phyloP scores from a whole-genome alignment of 2,329 filamentous ascomycete genomes.

The Ampelomyces quisqualis region DNA sequence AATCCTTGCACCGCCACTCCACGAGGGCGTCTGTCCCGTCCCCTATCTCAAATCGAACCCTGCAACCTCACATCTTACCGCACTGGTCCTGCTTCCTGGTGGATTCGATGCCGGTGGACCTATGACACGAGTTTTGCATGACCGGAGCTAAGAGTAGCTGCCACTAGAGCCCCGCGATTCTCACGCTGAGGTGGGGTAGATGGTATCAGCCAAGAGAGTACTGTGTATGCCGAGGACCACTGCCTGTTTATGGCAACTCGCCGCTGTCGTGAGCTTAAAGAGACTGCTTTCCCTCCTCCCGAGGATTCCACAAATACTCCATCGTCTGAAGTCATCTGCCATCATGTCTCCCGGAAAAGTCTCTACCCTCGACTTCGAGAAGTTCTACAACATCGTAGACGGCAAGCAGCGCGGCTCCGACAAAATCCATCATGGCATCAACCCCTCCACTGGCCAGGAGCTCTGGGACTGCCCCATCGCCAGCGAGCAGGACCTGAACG shows the following conservation, averaged over 20 bases:
- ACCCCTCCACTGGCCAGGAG: slow-evolving; percentile 53
- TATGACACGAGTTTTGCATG: slow-evolving; percentile 1
- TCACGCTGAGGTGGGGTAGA: slow-evolving; percentile 15
- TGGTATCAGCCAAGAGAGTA: slow-evolving; percentile 11
- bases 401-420: slow-evolving; percentile 50
- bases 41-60: too few relatives aligned
- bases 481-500: slow-evolving; percentile 53
- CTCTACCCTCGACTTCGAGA: slow-evolving; percentile 43
- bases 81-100: too few relatives aligned
- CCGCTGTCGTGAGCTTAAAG: slow-evolving; percentile 1
- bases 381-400: slow-evolving; percentile 56
- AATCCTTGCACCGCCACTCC: too few relatives aligned
- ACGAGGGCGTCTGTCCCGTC: too few relatives aligned
- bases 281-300: too few relatives aligned
- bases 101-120: background rate
- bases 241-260: background rate
- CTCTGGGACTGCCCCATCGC: slow-evolving; percentile 55
- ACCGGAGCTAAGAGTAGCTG: slow-evolving; percentile 1
- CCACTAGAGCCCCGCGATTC: slow-evolving; percentile 18
- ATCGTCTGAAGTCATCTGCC: too few relatives aligned
- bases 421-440: slow-evolving; percentile 50
- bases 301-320: too few relatives aligned
- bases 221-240: slow-evolving; percentile 8
- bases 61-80: too few relatives aligned
- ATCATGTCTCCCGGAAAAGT: slow-evolving; percentile 51